A percentile compares a stretch with the other conserved stretches of the same genome.
These are phyloP conservation scores for Citrus cavaleriei DNA, from an alignment of 345 rosid species.

Conservation along the genomic window DNA sequence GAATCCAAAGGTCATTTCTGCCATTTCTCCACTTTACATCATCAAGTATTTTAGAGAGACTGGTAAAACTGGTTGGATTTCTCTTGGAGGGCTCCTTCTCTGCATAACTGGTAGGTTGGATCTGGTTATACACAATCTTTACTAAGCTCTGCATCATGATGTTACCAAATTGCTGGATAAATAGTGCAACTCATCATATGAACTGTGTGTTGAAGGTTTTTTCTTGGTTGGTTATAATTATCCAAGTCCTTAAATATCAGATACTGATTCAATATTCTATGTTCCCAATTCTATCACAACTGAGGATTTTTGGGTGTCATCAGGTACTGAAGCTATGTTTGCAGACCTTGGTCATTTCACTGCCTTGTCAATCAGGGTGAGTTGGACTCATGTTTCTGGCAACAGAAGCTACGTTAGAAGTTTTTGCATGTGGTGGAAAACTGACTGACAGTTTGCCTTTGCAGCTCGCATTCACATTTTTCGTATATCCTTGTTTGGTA, in stretches of 20 bases:
- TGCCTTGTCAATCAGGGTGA: slow-evolving; percentile 75
- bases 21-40: slow-evolving; percentile 75
- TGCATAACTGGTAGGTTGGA: slow-evolving; percentile 68
- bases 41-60: slow-evolving; percentile 62
- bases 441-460: slow-evolving; percentile 19
- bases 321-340: slow-evolving; percentile 98
- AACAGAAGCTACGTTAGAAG: background rate
- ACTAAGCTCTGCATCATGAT: background rate
- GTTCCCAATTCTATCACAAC: background rate
- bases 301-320: slow-evolving; percentile 25
- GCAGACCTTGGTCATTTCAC: slow-evolving; percentile 97
- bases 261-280: background rate
- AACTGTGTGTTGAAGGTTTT: background rate
- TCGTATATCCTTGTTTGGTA: slow-evolving; percentile 89
- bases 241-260: background rate
- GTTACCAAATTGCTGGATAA: background rate
- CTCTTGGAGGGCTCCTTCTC: slow-evolving; percentile 94
- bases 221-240: background rate
- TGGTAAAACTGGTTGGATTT: slow-evolving; percentile 90
- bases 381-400: slow-evolving; percentile 4
- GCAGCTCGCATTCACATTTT: slow-evolving; percentile 78
- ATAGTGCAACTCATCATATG: background rate
- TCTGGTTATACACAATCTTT: slow-evolving; percentile 4
- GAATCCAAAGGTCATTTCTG: slow-evolving; percentile 73
- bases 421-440: slow-evolving; percentile 8